phyloP scores from a whole-genome alignment of 331 rosid species.

The Ulmus americana region DNA sequence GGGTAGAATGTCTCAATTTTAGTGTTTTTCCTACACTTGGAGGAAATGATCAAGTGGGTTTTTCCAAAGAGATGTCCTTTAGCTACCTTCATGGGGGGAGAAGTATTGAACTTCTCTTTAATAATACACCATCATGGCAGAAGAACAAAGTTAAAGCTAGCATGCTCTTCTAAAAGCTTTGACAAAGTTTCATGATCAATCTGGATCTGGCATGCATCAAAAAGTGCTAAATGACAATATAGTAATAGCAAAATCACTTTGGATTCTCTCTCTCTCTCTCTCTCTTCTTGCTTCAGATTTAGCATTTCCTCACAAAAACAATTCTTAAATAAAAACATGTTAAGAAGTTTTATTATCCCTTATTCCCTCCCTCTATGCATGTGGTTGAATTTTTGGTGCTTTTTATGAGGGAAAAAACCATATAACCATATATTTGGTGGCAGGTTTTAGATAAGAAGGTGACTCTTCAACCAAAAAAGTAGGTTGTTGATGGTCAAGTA shows the following conservation, averaged over 20 bases:
- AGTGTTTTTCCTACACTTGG: constrained; percentile 20
- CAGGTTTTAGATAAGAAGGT: constrained; percentile 28
- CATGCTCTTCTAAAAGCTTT: constrained; percentile 24
- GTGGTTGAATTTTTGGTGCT: not conserved
- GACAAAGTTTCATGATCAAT: constrained; percentile 40
- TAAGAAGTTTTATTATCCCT: not conserved
- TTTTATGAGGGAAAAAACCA: not conserved
- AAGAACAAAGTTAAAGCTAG: constrained; percentile 29
- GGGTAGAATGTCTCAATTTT: not conserved
- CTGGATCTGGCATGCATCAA: not conserved
- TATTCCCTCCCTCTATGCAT: not conserved
- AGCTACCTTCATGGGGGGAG: constrained; percentile 14
- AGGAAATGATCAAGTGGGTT: constrained; percentile 24
- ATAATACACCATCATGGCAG: constrained; percentile 14
- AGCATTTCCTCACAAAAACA: not conserved
- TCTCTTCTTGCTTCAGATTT: constrained; percentile 5
- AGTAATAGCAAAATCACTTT: constrained; percentile 24
- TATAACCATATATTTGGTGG: constrained; percentile 27
- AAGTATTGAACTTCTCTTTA: constrained; percentile 12
- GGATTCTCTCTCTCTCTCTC: constrained; percentile 42
- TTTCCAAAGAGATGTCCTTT: constrained; percentile 8
- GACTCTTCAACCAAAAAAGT: constrained; percentile 38
- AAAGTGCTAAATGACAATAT: constrained; percentile 13
- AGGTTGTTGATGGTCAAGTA: not conserved
- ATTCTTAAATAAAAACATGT: not conserved